phyloP scores from a whole-genome alignment of 202 grass and related monocot species.

The Carex arenaria region DNA sequence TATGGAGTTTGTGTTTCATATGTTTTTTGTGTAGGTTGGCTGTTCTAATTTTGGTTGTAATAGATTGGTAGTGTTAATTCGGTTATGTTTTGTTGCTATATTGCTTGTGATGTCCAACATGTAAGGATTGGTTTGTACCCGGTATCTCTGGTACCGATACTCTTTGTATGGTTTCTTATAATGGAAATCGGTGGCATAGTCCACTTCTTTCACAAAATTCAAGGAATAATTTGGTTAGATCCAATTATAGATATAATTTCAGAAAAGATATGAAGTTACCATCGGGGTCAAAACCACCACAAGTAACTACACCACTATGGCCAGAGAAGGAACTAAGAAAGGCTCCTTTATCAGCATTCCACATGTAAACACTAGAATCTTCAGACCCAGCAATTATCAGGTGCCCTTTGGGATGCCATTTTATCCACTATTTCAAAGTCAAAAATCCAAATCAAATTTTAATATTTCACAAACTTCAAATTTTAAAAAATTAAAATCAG shows the following conservation, averaged over 20 bases:
- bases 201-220: too few relatives aligned
- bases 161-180: too few relatives aligned
- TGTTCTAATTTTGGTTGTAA: too few relatives aligned
- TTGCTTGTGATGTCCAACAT: too few relatives aligned
- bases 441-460: not conserved
- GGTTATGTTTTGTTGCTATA: too few relatives aligned
- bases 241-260: not conserved
- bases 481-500: not conserved
- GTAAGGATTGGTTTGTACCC: too few relatives aligned
- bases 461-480: not conserved
- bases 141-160: too few relatives aligned
- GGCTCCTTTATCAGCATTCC: conserved; percentile 61
- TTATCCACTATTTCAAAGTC: conserved; percentile 62
- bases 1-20: too few relatives aligned
- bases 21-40: too few relatives aligned
- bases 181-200: too few relatives aligned
- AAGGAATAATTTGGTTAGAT: not conserved
- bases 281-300: conserved; percentile 83
- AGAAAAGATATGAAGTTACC: conserved; percentile 35
- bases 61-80: too few relatives aligned
- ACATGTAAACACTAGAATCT: conserved; percentile 84
- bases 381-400: conserved; percentile 84
- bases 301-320: conserved; percentile 65
- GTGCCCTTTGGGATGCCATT: conserved; percentile 80
- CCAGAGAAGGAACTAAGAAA: conserved; percentile 69